Conservation (phyloP, 441 rosid species). For the Daphne laureola region DNA sequence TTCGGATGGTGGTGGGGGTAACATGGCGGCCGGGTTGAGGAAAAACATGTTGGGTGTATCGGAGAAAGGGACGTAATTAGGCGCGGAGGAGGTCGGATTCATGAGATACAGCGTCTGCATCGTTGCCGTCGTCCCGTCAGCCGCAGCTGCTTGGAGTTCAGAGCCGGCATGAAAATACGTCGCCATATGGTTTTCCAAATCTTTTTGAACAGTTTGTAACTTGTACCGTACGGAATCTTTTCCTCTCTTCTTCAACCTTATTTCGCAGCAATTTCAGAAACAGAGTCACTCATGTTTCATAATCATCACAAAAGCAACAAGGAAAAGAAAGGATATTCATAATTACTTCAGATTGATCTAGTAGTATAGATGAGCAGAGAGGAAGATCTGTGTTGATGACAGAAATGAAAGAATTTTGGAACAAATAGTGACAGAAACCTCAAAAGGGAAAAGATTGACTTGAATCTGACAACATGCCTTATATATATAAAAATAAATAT, state of each 20-base stretch:
- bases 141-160: slow-evolving; percentile 33
- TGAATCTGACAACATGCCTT: no score
- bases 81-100: slow-evolving; percentile 41
- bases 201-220: no score
- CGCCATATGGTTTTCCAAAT: no score
- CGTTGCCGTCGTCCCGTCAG: slow-evolving; percentile 26
- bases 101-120: slow-evolving; percentile 45
- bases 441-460: slow-evolving; percentile 4
- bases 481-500: no score
- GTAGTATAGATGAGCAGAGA: background rate
- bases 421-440: slow-evolving; percentile 1
- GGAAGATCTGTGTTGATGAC: slow-evolving; percentile 6
- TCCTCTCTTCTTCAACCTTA: background rate
- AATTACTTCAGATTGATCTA: background rate
- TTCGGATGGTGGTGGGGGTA: slow-evolving; percentile 5
- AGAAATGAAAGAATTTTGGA: slow-evolving; percentile 6
- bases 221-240: slow-evolving; percentile 12
- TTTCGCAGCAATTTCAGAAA: background rate
- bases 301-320: no score
- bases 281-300: slow-evolving; percentile 3
- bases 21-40: slow-evolving; percentile 30
- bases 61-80: slow-evolving; percentile 37
- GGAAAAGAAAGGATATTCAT: no score
- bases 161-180: slow-evolving; percentile 43
- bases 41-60: slow-evolving; percentile 30